Conservation (phyloP, 305 asterid species). For the Solanum hybrid region DNA sequence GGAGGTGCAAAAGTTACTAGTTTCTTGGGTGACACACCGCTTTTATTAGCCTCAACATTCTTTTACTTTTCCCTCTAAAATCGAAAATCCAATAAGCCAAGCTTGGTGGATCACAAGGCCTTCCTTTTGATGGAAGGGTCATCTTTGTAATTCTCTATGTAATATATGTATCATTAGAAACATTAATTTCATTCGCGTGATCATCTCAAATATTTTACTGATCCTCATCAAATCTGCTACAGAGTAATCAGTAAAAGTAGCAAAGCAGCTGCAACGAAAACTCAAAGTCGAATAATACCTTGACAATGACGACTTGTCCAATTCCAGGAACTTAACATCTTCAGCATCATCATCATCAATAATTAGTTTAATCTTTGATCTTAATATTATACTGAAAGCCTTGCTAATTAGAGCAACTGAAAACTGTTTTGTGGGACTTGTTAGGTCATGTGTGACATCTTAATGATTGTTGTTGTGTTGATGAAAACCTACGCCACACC, state of each 20-base stretch:
- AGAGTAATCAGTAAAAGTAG: not conserved
- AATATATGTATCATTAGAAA: too few relatives aligned
- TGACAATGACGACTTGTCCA: not conserved
- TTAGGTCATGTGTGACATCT: not conserved
- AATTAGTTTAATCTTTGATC: not conserved
- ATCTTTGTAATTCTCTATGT: not conserved
- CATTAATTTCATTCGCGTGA: not conserved
- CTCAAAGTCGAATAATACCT: not conserved
- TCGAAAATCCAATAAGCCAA: constrained; percentile 45
- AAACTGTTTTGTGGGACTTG: not conserved
- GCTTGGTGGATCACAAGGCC: constrained; percentile 25
- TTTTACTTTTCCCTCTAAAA: constrained; percentile 22
- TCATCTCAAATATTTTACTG: not conserved
- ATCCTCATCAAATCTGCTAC: not conserved
- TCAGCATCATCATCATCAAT: not conserved
- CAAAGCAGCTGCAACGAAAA: not conserved
- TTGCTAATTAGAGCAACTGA: not conserved
- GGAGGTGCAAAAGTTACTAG: constrained; percentile 43
- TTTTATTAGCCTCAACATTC: constrained; percentile 37
- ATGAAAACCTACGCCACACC: not conserved
- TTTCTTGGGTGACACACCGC: constrained; percentile 50
- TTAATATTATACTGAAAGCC: not conserved
- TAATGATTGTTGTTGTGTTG: not conserved
- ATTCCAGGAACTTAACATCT: not conserved
- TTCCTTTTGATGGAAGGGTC: constrained; percentile 14